Conservation (phyloP, 179 eudicot genomes). For the Beta lomatogona region DNA sequence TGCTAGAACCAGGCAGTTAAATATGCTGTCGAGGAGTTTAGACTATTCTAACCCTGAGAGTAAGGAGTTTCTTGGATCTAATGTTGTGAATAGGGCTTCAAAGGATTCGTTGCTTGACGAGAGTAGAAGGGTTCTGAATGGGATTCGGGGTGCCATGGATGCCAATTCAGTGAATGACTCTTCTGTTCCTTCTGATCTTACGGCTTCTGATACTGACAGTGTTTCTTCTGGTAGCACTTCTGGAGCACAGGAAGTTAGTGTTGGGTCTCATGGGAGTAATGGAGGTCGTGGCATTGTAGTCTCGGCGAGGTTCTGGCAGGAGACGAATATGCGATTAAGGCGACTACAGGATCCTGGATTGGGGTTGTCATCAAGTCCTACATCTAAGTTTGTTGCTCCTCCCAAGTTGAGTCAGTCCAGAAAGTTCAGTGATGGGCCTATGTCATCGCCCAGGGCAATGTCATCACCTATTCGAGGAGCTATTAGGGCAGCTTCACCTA, state of each 20-base stretch:
- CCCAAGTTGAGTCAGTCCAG: constrained; percentile 53
- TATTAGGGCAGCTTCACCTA: constrained; percentile 77
- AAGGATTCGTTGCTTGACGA: constrained; percentile 64
- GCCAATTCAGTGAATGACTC: constrained; percentile 58
- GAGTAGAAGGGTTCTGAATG: constrained; percentile 56
- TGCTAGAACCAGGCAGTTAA: constrained; percentile 51
- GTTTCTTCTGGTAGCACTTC: constrained; percentile 94
- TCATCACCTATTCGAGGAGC: constrained; percentile 72
- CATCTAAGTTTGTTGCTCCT: constrained; percentile 49
- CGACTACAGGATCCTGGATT: constrained; percentile 91
- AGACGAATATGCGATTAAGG: constrained; percentile 89
- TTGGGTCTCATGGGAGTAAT: constrained; percentile 38
- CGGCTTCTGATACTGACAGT: constrained; percentile 91
- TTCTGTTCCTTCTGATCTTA: constrained; percentile 64
- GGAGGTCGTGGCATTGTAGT: constrained; percentile 64
- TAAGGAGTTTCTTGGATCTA: constrained; percentile 60
- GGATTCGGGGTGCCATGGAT: constrained; percentile 37
- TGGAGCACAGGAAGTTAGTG: constrained; percentile 60
- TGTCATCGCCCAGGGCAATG: constrained; percentile 67
- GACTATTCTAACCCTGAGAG: constrained; percentile 53
- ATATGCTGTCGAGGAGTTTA: constrained; percentile 58
- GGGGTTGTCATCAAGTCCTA: constrained; percentile 59
- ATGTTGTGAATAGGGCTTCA: constrained; percentile 55
- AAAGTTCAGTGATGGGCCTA: constrained; percentile 58
- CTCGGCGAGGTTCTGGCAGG: constrained; percentile 97